Base-by-base conservation (phyloP, 306 rosid species). In the Pyrus bretschneideri region DNA sequence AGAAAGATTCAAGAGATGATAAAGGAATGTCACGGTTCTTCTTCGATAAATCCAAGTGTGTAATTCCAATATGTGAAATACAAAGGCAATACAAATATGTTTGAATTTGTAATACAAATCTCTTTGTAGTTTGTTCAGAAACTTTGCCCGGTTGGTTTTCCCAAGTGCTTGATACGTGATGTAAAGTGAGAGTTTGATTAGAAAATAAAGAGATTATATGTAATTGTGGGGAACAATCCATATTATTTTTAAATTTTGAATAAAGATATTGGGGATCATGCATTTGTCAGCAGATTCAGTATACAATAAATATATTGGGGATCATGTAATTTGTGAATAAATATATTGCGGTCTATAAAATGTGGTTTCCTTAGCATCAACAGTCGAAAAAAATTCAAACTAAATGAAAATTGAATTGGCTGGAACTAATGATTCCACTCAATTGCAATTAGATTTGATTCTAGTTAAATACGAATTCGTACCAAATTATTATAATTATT, bases 1-100 rank as follows among this genome's bases (percentile, higher is more conserved):
- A 90, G 78, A 84, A 90, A 84, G 91, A 82, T 93, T 74, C 81
- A 82, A 74, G 97, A 94, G 77, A 83, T 92, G 30, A 76, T 94
- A 69, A 87, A 73, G 74, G 98, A 94, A 68, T 86, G 87, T 66
- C 89, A 90, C 57, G 85, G 64, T 55, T 82, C 97, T 73, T 80
- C 89, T 44, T 73, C 78, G 27, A 22, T 59, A 40, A 72, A 40
- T 5, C 4, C 21, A 13, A 42, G 21, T 55, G 49, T 29, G 67
- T 62, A n/a, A 62, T 62, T 29, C 23, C 30, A 1, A 30, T 3
- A 63, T 63, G 22, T 30, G 68, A 63, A 63, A 63, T 30, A 63
- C 68, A 30, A 17, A 3, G 42, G 42, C 68, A 29, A 7, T 63
- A 15, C 17, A 63, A 2, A 30, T 17, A 25, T 17, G 44, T 42